Evolutionary conservation across 768 basidiomycete species (phyloP), one percentile per base, ranked within the genome.

Genomic region (Boletales sp.): DNA sequence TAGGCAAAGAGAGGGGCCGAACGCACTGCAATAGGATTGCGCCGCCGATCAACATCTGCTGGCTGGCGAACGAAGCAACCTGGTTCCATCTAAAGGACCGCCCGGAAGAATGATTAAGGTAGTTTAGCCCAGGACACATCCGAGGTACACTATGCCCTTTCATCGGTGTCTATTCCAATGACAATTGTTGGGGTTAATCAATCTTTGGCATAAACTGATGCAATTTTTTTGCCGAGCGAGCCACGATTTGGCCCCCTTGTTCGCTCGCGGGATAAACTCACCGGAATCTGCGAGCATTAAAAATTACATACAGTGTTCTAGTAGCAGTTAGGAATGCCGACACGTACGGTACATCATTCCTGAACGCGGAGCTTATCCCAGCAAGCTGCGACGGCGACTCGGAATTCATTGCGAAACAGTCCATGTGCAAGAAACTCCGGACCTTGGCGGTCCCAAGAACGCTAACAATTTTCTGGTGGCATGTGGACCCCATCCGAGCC

Each of bases 1-100:
- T 64, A 52, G 67, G 62, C 60, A 68, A 63, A 42, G 48, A 45
- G 51, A 19, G 19, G 38, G 17, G n/a, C 36, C 17, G 40, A 40
- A 43, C 42, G 32, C 31, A 44, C 43, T 31, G 43, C 42, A 44
- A 21, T 17, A 30, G 19, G 32, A 42, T 18, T 33, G 37, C 49
- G 54, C 57, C 61, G 60, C 56, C 43, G 43, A 65, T 65, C 66
- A 57, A 49, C 37, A 19, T 36, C 28, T 45, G 33, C 34, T 12
- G 7, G 34, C 34, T 54, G 46, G 51, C 59, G 51, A 54, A 37
- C 45, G 56, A 57, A 48, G 49, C 49, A 41, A 54, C 44, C 43
- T 47, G 46, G 55, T 52, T 60, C 48, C 37, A 40, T 48, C 46
- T 12, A 47, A 38, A 42, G 52, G 41, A 48, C 43, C 50, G 45